Percentiles rank a stretch among this genome's conserved stretches.
phyloP scores from a whole-genome alignment of 1,284 basidiomycete genomes.

The Ganoderma lingzhi region DNA sequence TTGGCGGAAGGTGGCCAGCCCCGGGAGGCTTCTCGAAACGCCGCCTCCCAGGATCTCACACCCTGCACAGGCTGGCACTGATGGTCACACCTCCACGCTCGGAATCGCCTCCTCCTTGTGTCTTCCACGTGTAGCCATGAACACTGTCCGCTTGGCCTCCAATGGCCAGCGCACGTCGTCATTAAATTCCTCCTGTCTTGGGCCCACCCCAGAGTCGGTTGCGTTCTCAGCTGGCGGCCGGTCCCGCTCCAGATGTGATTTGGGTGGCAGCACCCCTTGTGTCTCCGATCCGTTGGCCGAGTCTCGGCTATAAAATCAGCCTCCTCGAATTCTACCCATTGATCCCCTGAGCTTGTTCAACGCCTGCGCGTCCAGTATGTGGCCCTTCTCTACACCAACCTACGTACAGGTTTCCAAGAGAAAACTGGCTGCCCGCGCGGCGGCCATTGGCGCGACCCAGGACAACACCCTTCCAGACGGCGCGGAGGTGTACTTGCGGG shows the following conservation, averaged over 20 bases:
- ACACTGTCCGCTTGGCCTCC: neutral
- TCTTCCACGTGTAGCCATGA: constrained; percentile 5
- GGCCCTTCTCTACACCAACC: constrained; percentile 47
- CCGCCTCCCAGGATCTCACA: constrained; percentile 1
- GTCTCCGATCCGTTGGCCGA: neutral
- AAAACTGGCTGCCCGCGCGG: constrained; percentile 46
- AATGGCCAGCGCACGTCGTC: neutral
- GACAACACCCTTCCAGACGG: neutral
- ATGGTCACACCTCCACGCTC: constrained; percentile 2
- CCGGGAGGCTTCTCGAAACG: neutral
- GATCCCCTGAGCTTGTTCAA: constrained; percentile 9
- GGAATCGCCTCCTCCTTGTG: constrained; percentile 6
- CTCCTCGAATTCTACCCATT: neutral
- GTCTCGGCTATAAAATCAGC: neutral
- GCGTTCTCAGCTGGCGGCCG: neutral
- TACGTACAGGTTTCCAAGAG: constrained; percentile 40
- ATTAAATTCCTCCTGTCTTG: neutral
- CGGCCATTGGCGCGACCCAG: constrained; percentile 35
- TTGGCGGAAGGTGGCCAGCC: neutral
- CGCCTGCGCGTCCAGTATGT: constrained; percentile 41
- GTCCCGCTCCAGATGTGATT: constrained; percentile 3
- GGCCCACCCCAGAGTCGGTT: neutral
- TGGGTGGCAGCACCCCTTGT: neutral
- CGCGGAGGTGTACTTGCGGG: constrained; percentile 35
- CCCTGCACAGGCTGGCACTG: neutral